Base-by-base conservation (phyloP, 768 basidiomycete species). In the Calvatia gigantea region DNA sequence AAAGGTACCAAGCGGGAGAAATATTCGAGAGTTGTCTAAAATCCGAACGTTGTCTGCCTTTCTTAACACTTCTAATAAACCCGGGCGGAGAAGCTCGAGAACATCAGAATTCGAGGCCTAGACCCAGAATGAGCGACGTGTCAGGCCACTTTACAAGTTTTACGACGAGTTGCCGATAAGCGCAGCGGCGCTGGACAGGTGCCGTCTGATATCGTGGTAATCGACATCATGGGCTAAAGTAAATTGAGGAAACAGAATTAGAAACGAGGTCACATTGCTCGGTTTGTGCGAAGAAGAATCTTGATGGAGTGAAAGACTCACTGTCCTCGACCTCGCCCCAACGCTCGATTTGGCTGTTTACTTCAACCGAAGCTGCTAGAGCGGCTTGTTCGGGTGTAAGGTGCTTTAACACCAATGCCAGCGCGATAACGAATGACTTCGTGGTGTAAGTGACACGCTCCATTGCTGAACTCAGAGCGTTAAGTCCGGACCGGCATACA, bases 281-380 rank as follows among this genome's bases (percentile, higher is more conserved):
- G 37, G 21, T 47, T 47, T 48, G 37, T 39, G 54, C 37, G 45
- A 37, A 48, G n/a, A 42, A 37, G 29, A 37, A 38, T 38, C 19
- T 32, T 51, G 46, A 60, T 21, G 41, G 31, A 37, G n/a, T 33
- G 45, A 33, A 28, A n/a, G n/a, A 78, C 97, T 77, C 65, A 98
- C 96, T 92, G 69, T 98, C 97, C 75, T 98, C 97, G 0, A 99
- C 97, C 72, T 98, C 96, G n/a, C 97, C 97, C 97, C 97, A 99
- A 46, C 86, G 80, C 70, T 95, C 85, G 58, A 98, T 98, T 73
- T 98, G 96, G 67, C 93, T 95, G 59, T 86, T 79, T 0, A 99
- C 96, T 72, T 99, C 97, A 6, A 96, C 95, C 50, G 89, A 87
- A 6, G 93, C 82, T 0, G 91, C 92, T 47, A 84, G 69, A 2